A percentile compares a stretch with the other conserved stretches of the same genome.
Evolutionary conservation across 1,284 basidiomycete species (phyloP).

Genomic region (Sparassis latifolia): DNA sequence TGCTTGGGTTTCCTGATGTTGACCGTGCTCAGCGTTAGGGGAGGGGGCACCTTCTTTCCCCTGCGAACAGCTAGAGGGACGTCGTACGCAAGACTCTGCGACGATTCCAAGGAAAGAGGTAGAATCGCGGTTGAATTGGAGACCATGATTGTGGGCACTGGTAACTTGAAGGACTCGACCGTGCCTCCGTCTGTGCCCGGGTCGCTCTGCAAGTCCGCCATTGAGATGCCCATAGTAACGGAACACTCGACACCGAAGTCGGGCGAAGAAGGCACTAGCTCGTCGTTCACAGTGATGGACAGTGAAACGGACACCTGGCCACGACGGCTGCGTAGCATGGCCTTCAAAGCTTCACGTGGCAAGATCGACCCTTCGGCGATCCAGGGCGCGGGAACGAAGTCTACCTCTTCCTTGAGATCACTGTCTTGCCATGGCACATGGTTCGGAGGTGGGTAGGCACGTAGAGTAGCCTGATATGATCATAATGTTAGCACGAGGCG

Average conservation of each 20-base stretch:
- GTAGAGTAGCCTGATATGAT: conserved; percentile 25
- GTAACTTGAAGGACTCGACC: neutral
- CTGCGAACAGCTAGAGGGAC: conserved; percentile 44
- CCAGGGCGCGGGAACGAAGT: conserved; percentile 28
- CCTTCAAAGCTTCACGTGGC: conserved; percentile 33
- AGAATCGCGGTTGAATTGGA: conserved; percentile 44
- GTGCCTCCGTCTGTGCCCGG: neutral
- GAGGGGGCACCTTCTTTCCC: conserved; percentile 39
- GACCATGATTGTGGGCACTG: conserved; percentile 43
- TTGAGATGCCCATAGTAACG: too few relatives aligned
- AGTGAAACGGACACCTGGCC: too few relatives aligned
- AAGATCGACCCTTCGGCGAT: conserved; percentile 47
- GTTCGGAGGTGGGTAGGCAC: conserved; percentile 29
- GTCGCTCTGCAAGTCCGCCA: too few relatives aligned
- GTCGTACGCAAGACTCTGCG: conserved; percentile 19
- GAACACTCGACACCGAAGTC: too few relatives aligned
- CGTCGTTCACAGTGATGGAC: too few relatives aligned
- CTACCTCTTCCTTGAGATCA: conserved; percentile 22
- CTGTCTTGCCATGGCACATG: conserved; percentile 40
- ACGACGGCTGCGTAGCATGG: conserved; percentile 20
- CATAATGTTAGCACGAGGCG: conserved; percentile 5
- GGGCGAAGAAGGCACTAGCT: too few relatives aligned
- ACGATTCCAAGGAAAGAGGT: conserved; percentile 38
- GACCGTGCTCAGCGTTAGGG: conserved; percentile 29
- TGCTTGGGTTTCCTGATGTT: conserved; percentile 7